Base-by-base conservation (phyloP, 352 stramenopile species). In the Phytopythium helicoides region DNA sequence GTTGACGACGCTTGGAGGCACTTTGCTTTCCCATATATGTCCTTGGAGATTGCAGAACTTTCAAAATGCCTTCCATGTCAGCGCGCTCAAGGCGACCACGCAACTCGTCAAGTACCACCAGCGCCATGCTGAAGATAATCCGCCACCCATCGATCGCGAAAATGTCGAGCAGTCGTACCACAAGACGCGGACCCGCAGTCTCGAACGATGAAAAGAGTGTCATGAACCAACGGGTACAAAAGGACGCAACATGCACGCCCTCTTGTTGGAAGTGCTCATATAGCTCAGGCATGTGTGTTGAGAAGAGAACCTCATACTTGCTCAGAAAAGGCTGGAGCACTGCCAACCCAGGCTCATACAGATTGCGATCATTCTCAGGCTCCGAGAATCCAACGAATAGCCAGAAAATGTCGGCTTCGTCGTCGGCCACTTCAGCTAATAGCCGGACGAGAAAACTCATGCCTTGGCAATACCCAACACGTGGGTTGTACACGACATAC, bases 391-490 rank as follows among this genome's bases (percentile, higher is more conserved):
- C 77, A 1, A 90, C 80, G 52, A 93, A 93, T 23, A 89, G 52
- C 83, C 83, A 93, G 57, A 93, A 93, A 47, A 87, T 79, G 19
- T 89, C 76, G 19, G 78, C 78, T 59, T 94, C 80, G 37, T 85
- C 71, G 5, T 79, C 62, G 0, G 76, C 65, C 11, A 89, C 72
- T 36, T 92, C 77, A 23, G 87, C 70, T 12, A 95, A 56, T 35
- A 91, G 71, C 0, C 79, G 68, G 6, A 91, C 79, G 38, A 95
- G 62, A 38, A 94, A 92, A 31, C 87, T 89, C 80, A 95, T 92
- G n/a, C 86, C 86, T 66, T 95, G 86, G 53, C 81, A 94, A 58
- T 95, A 95, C 15, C 83, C 83, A 0, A 93, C 79, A 3, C 73
- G 66, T 2, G 83, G 83, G 34, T 94, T 93, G 64, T 91, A 87